These are phyloP conservation scores for Pseudogymnoascus sp. DNA, from an alignment of 2,329 filamentous ascomycete genomes.

Conservation along the genomic window DNA sequence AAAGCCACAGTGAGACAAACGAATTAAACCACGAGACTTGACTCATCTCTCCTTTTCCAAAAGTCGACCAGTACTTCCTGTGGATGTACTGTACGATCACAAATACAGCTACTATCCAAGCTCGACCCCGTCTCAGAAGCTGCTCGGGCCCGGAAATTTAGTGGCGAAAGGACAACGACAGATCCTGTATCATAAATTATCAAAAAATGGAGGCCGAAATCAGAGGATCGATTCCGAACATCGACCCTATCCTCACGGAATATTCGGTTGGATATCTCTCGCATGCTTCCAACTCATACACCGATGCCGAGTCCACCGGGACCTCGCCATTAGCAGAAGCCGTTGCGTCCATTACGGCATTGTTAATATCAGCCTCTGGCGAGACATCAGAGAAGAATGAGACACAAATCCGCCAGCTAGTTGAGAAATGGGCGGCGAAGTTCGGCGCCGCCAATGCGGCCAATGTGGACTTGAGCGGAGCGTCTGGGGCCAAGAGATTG, in stretches of 20 bases:
- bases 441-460: conserved; percentile 67
- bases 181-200: conserved; percentile 3
- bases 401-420: conserved; percentile 70
- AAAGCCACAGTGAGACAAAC: neutral
- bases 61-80: neutral
- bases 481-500: conserved; percentile 73
- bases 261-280: conserved; percentile 92
- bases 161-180: neutral
- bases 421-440: conserved; percentile 81
- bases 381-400: conserved; percentile 66
- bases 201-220: conserved; percentile 77
- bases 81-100: neutral
- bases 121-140: neutral
- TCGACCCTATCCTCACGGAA: conserved; percentile 82
- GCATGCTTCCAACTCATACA: conserved; percentile 81
- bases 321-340: conserved; percentile 77
- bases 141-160: neutral
- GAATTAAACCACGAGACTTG: conserved; percentile 2
- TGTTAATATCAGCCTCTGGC: conserved; percentile 89
- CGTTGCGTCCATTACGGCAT: conserved; percentile 73
- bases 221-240: conserved; percentile 72
- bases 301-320: conserved; percentile 63
- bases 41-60: conserved; percentile 6
- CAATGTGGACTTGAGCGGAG: conserved; percentile 58
- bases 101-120: conserved; percentile 2